Conservation (phyloP, 2,329 filamentous ascomycete species). For the Paradendryphiella salina region DNA sequence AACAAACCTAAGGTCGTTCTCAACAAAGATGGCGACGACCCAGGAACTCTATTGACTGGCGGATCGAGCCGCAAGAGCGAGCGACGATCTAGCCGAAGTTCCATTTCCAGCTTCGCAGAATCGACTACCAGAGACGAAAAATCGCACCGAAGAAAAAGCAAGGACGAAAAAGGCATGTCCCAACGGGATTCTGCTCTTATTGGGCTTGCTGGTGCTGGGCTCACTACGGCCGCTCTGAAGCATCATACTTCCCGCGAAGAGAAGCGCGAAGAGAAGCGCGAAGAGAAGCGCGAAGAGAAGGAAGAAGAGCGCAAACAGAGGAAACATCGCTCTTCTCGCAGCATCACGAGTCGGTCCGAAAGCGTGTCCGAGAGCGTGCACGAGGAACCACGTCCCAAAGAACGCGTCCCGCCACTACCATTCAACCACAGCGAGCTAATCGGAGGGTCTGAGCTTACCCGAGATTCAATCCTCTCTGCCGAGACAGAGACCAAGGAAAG, state of each 20-base stretch:
- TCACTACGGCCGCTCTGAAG: conserved; percentile 64
- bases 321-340: conserved; percentile 54
- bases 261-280: conserved; percentile 52
- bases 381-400: conserved; percentile 52
- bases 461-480: conserved; percentile 83
- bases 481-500: conserved; percentile 64
- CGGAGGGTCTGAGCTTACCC: conserved; percentile 76
- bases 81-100: conserved; percentile 58
- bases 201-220: conserved; percentile 58
- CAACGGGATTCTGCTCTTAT: conserved; percentile 60
- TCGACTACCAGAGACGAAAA: conserved; percentile 51
- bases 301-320: conserved; percentile 50
- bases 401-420: conserved; percentile 78
- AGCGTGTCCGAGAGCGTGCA: conserved; percentile 60
- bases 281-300: conserved; percentile 53
- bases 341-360: conserved; percentile 56
- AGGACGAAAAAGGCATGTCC: conserved; percentile 49
- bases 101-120: conserved; percentile 49
- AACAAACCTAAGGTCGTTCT: conserved; percentile 63
- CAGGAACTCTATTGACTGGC: conserved; percentile 61
- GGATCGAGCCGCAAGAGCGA: conserved; percentile 56
- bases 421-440: conserved; percentile 78
- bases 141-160: conserved; percentile 55
- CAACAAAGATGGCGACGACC: conserved; percentile 61
- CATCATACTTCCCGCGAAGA: conserved; percentile 66